Conservation (phyloP, 2,329 filamentous ascomycete genomes). For the Zopfia rhizophila region DNA sequence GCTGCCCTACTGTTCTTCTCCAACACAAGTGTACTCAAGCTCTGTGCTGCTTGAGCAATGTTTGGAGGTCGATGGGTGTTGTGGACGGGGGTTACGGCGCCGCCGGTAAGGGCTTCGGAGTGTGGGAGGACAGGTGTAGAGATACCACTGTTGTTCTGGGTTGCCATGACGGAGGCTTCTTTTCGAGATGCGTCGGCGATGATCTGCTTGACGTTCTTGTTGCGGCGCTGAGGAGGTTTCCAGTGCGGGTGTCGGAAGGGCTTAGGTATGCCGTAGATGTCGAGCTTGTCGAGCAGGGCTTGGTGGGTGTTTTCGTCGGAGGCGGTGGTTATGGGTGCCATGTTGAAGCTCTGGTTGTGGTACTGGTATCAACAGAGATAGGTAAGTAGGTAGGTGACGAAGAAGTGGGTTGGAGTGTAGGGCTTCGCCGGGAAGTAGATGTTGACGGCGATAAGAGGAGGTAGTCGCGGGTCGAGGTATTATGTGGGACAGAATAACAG, state of each 20-base stretch:
- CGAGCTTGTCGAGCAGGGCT: slow-evolving; percentile 87
- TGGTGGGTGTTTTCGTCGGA: slow-evolving; percentile 84
- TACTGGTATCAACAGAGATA: no score
- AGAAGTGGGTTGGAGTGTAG: no score
- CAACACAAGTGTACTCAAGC: slow-evolving; percentile 85
- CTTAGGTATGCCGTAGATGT: slow-evolving; percentile 87
- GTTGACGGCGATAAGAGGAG: no score
- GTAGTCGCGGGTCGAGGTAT: no score
- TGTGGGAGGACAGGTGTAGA: slow-evolving; percentile 67
- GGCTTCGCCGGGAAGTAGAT: no score
- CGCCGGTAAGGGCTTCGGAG: slow-evolving; percentile 47
- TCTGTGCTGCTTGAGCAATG: slow-evolving; percentile 88
- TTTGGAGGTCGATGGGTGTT: slow-evolving; percentile 69
- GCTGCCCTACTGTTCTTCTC: slow-evolving; percentile 73
- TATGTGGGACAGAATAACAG: no score
- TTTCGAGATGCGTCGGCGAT: slow-evolving; percentile 87
- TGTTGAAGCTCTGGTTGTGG: slow-evolving; percentile 40
- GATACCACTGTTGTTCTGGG: slow-evolving; percentile 81
- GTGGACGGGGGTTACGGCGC: slow-evolving; percentile 66
- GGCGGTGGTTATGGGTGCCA: slow-evolving; percentile 71
- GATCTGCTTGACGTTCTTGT: slow-evolving; percentile 99
- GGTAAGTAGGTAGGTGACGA: no score
- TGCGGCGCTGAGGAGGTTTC: slow-evolving; percentile 93
- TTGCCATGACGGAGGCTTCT: slow-evolving; percentile 88
- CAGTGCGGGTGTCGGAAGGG: slow-evolving; percentile 90